phyloP scores from a whole-genome alignment of 108 stramenopile genomes.

The Conticribra guillardii region DNA sequence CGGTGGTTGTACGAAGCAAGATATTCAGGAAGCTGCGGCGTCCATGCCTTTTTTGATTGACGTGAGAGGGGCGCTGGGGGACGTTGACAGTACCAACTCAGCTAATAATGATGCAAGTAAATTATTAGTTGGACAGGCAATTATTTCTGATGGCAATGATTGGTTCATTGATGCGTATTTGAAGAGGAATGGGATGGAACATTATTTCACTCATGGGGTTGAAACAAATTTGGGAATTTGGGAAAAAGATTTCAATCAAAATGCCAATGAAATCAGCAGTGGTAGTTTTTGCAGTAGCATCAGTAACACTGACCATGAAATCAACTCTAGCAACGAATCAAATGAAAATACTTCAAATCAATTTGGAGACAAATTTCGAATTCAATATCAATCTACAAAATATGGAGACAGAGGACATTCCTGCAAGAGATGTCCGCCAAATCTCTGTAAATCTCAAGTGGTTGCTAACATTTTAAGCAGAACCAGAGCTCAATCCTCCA shows the following conservation, averaged over 20 bases:
- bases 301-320: neutral
- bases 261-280: neutral
- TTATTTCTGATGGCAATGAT: slow-evolving; percentile 53
- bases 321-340: neutral
- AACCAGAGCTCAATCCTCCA: slow-evolving; percentile 4
- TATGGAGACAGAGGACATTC: slow-evolving; percentile 48
- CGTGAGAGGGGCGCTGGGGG: slow-evolving; percentile 29
- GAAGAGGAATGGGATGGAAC: slow-evolving; percentile 25
- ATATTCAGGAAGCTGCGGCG: slow-evolving; percentile 31
- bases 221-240: slow-evolving; percentile 36
- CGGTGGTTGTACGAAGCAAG: slow-evolving; percentile 27
- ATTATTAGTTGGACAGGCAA: slow-evolving; percentile 28
- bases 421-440: slow-evolving; percentile 38
- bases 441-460: slow-evolving; percentile 53
- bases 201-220: slow-evolving; percentile 39
- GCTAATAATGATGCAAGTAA: neutral
- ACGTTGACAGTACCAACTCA: neutral
- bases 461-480: slow-evolving; percentile 30
- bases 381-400: slow-evolving; percentile 41
- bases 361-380: slow-evolving; percentile 1
- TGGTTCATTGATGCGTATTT: slow-evolving; percentile 41
- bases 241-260: slow-evolving; percentile 7
- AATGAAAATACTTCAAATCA: too few species aligned
- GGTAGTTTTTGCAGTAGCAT: neutral
- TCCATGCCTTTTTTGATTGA: slow-evolving; percentile 41